These are phyloP conservation scores for Rutstroemia sp. DNA, from an alignment of 2,329 filamentous ascomycete genomes.

Conservation along the genomic window DNA sequence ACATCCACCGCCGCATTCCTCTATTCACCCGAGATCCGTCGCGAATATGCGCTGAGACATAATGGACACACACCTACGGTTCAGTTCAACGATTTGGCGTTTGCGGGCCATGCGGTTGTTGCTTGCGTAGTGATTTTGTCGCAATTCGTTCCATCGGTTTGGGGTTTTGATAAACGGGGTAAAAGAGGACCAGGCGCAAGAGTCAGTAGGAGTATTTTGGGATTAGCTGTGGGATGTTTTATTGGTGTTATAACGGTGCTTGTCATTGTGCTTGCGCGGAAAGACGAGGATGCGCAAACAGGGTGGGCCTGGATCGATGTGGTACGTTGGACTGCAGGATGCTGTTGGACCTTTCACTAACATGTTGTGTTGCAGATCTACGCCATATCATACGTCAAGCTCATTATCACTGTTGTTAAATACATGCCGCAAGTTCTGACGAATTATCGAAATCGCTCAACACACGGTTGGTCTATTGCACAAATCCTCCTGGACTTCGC, in stretches of 20 bases:
- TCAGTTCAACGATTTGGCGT: constrained; percentile 81
- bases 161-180: constrained; percentile 63
- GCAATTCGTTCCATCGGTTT: constrained; percentile 65
- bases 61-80: constrained; percentile 72
- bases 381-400: constrained; percentile 78
- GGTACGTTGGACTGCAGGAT: constrained; percentile 18
- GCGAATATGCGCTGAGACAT: constrained; percentile 79
- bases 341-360: background rate
- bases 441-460: constrained; percentile 81
- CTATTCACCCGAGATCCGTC: constrained; percentile 68
- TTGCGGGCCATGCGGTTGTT: constrained; percentile 73
- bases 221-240: constrained; percentile 63
- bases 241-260: constrained; percentile 44
- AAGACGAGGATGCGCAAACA: constrained; percentile 33
- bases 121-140: constrained; percentile 66
- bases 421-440: constrained; percentile 80
- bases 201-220: constrained; percentile 54
- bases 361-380: constrained; percentile 34
- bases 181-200: constrained; percentile 42
- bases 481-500: constrained; percentile 78
- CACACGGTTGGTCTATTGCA: constrained; percentile 77
- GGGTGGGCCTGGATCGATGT: constrained; percentile 58
- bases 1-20: constrained; percentile 69
- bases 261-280: constrained; percentile 35
- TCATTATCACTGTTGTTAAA: constrained; percentile 83